Conservation (phyloP, 2,329 filamentous ascomycete genomes). For the Trichoderma atrobrunneum region DNA sequence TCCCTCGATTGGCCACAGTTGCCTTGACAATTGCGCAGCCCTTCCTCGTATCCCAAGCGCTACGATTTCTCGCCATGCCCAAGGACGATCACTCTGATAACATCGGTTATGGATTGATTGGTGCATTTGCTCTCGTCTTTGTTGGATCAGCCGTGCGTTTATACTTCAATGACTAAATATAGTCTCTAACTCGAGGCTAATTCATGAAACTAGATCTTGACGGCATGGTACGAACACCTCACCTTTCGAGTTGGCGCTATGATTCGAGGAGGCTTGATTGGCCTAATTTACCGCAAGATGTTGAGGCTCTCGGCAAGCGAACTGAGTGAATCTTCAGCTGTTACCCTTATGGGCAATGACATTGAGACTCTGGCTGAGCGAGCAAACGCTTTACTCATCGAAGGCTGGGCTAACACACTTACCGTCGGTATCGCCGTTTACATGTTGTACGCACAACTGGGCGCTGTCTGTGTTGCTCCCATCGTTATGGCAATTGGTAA, state of each 20-base stretch:
- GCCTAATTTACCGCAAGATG: constrained; percentile 32
- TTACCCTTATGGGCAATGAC: constrained; percentile 34
- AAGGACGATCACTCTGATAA: constrained; percentile 27
- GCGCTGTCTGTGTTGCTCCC: constrained; percentile 33
- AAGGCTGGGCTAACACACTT: constrained; percentile 33
- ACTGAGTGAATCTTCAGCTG: constrained; percentile 30
- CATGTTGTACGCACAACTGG: constrained; percentile 32
- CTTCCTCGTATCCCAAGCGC: constrained; percentile 30
- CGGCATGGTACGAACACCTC: constrained; percentile 35
- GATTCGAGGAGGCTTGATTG: constrained; percentile 32
- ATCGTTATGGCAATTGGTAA: constrained; percentile 33
- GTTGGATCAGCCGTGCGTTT: constrained; percentile 31
- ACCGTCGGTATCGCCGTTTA: constrained; percentile 33
- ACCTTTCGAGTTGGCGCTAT: constrained; percentile 31
- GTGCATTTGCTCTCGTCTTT: constrained; percentile 33
- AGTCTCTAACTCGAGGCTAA: background rate
- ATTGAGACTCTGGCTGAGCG: constrained; percentile 31
- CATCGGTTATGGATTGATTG: constrained; percentile 33
- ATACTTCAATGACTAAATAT: background rate
- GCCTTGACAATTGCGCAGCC: constrained; percentile 33
- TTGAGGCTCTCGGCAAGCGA: constrained; percentile 28
- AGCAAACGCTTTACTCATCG: constrained; percentile 29
- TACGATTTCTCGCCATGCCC: constrained; percentile 29
- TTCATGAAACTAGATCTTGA: constrained; percentile 25
- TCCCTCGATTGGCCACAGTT: constrained; percentile 30